These are phyloP conservation scores for Fonsecaea pedrosoi DNA, from an alignment of 2,329 filamentous ascomycete genomes.

Conservation along the genomic window DNA sequence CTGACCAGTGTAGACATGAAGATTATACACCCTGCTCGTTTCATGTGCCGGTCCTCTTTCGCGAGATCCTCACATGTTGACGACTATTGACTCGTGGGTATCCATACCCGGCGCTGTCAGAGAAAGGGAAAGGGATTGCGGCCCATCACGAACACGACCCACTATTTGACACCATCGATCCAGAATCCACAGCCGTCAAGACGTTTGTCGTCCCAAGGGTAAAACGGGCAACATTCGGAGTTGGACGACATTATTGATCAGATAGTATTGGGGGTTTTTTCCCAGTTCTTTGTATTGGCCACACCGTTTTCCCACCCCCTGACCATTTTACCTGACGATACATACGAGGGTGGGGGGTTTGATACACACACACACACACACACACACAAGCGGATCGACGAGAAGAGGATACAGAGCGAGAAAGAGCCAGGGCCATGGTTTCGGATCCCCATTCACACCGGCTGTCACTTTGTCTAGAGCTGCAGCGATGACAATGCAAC, in stretches of 20 bases:
- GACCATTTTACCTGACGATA: background rate
- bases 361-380: background rate
- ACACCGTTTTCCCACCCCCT: background rate
- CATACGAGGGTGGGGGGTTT: background rate
- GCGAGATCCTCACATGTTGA: background rate
- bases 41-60: background rate
- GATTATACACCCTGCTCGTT: background rate
- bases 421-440: background rate
- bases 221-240: slow-evolving; percentile 7
- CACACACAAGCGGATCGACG: background rate
- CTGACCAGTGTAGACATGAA: background rate
- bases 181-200: background rate
- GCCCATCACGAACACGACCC: slow-evolving; percentile 20
- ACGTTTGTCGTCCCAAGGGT: background rate
- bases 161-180: slow-evolving; percentile 24
- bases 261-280: background rate
- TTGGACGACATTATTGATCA: slow-evolving; percentile 4
- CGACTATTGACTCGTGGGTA: background rate
- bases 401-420: background rate
- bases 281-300: background rate
- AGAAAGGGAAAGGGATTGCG: background rate
- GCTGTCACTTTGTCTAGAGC: background rate
- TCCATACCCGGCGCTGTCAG: background rate
- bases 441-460: background rate
- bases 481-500: background rate